A percentile compares a stretch with the other conserved stretches of the same genome.
These are phyloP conservation scores for Aegilops bicornis DNA, from an alignment of 176 grass and related monocot species.

Conservation along the genomic window DNA sequence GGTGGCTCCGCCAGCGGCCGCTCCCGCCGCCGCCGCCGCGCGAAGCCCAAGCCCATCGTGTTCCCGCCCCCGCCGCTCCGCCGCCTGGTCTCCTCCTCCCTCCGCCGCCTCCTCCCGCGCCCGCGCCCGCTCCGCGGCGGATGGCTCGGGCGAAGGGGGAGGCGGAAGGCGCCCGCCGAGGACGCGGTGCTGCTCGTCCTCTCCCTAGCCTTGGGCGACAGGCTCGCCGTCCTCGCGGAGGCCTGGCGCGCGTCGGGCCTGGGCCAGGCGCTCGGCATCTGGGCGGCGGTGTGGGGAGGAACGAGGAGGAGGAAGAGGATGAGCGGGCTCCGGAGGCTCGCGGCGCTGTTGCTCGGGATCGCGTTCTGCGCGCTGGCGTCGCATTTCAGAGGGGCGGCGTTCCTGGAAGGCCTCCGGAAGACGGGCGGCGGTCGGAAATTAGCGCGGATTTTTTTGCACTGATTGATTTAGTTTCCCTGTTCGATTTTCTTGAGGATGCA, in stretches of 20 bases:
- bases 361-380: slow-evolving; percentile 38
- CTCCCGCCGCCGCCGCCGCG: not conserved
- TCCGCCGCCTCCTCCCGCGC: slow-evolving; percentile 30
- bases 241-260: slow-evolving; percentile 37
- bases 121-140: slow-evolving; percentile 15
- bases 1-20: not conserved
- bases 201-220: slow-evolving; percentile 34
- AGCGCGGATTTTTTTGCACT: slow-evolving; percentile 30
- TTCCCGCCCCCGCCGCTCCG: slow-evolving; percentile 25
- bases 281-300: slow-evolving; percentile 19
- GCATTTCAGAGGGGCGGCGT: slow-evolving; percentile 4
- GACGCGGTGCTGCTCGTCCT: slow-evolving; percentile 22
- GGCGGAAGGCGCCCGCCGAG: slow-evolving; percentile 14
- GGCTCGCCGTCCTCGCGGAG: slow-evolving; percentile 8
- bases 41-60: slow-evolving; percentile 23
- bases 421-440: slow-evolving; percentile 30
- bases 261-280: slow-evolving; percentile 42
- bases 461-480: slow-evolving; percentile 28
- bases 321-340: slow-evolving; percentile 24
- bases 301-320: slow-evolving; percentile 13
- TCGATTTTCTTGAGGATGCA: slow-evolving; percentile 18
- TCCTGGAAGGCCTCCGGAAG: slow-evolving; percentile 28
- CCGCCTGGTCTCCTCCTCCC: slow-evolving; percentile 33
- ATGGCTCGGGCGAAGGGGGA: slow-evolving; percentile 13
- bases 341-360: slow-evolving; percentile 45